Conservation (phyloP, 2,329 filamentous ascomycete genomes). For the Fusarium drepaniforme region DNA sequence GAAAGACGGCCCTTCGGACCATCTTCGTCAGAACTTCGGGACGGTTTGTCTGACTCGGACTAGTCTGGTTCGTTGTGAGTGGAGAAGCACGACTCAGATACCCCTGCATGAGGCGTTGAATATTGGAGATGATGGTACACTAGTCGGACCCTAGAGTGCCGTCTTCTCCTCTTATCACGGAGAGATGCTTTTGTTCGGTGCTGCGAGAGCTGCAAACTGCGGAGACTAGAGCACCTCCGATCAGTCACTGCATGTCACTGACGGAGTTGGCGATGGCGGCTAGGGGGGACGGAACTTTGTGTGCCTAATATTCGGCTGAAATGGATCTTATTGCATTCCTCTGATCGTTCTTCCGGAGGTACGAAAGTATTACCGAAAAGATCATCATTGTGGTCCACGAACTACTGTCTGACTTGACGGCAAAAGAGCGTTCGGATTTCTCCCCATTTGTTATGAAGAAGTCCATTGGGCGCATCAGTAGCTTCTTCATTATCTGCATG, state of each 20-base stretch:
- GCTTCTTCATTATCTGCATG: not conserved
- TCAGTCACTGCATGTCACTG: not conserved
- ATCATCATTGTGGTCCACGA: not conserved
- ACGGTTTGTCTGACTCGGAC: not conserved
- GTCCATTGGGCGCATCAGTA: not conserved
- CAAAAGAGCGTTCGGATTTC: not conserved
- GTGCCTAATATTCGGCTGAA: not conserved
- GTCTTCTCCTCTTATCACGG: not conserved
- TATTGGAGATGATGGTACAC: not conserved
- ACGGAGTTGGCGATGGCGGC: not conserved
- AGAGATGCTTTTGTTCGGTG: not conserved
- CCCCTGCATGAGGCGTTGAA: not conserved
- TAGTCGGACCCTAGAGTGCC: not conserved
- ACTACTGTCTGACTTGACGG: not conserved
- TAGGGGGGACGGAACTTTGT: not conserved
- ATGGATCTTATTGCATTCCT: not conserved
- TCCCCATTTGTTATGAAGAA: not conserved
- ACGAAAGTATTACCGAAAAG: not conserved
- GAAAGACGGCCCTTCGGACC: not conserved
- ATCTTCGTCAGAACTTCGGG: not conserved
- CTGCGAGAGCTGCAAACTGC: not conserved
- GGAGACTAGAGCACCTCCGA: not conserved
- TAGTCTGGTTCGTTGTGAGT: not conserved
- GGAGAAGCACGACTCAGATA: not conserved
- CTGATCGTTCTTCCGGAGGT: not conserved